Conservation (phyloP, 164 flowering plant species). For the Aristolochia californica region DNA sequence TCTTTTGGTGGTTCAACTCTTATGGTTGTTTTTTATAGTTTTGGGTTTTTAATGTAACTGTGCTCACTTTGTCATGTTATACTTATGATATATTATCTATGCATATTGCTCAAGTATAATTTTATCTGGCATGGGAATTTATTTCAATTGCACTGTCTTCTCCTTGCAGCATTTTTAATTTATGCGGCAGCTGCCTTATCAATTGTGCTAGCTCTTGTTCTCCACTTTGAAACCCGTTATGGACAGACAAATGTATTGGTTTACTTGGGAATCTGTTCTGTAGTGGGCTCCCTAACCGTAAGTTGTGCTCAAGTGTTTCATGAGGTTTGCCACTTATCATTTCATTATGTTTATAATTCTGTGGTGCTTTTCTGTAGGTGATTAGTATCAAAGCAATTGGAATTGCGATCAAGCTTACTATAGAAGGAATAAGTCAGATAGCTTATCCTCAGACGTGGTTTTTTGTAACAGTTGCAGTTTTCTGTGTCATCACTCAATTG, state of each 20-base stretch:
- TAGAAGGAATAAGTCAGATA: conserved; percentile 67
- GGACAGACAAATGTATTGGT: conserved; percentile 85
- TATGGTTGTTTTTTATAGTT: no score
- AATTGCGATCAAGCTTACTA: conserved; percentile 67
- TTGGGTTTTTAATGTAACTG: no score
- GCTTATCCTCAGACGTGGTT: conserved; percentile 79
- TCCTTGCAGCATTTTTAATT: conserved; percentile 57
- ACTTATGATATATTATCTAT: no score
- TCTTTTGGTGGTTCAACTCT: no score
- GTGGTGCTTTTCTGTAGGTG: conserved; percentile 34
- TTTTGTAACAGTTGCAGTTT: conserved; percentile 50
- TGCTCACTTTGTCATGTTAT: no score
- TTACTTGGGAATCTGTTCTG: conserved; percentile 85
- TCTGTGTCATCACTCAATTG: conserved; percentile 61
- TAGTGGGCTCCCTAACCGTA: conserved; percentile 87
- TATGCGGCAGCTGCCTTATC: conserved; percentile 56
- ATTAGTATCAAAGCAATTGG: conserved; percentile 86
- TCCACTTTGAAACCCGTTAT: conserved; percentile 79
- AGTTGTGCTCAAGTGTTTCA: neutral
- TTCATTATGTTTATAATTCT: neutral
- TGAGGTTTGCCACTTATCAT: no score
- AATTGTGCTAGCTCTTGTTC: conserved; percentile 44
- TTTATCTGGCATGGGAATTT: neutral
- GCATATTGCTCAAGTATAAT: neutral
- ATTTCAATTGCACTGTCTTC: conserved; percentile 1